Conservation (phyloP, 2,329 filamentous ascomycete genomes). For the Helotiales sp. region DNA sequence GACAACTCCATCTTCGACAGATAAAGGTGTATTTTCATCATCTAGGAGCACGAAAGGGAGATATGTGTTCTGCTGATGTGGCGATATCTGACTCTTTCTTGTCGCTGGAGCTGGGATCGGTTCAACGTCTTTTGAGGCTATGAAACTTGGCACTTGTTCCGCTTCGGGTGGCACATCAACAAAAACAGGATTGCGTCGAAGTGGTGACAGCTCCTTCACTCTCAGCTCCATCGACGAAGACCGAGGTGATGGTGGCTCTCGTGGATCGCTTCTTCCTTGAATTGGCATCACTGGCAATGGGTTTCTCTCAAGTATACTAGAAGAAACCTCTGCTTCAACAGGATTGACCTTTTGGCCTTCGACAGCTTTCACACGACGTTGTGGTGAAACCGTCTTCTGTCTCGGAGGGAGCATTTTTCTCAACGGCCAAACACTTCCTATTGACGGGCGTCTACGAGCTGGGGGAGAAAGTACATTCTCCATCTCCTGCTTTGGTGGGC, state of each 20-base stretch:
- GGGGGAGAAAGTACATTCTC: not conserved
- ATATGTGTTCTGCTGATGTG: not conserved
- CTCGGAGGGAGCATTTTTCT: not conserved
- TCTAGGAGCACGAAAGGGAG: not conserved
- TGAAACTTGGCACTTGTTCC: conserved; percentile 18
- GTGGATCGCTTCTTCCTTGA: not conserved
- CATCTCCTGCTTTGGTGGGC: not conserved
- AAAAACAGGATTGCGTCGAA: conserved; percentile 11
- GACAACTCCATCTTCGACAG: not conserved
- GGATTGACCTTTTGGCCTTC: not conserved
- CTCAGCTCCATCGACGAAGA: not conserved
- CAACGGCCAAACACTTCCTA: not conserved
- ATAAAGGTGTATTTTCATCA: not conserved
- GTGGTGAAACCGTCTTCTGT: not conserved
- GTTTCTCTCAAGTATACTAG: not conserved
- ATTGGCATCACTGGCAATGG: too few relatives aligned
- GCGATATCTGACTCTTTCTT: not conserved
- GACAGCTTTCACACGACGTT: not conserved
- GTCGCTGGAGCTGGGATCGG: not conserved
- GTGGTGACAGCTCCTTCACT: conserved; percentile 11
- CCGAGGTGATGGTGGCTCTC: not conserved
- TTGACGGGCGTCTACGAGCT: not conserved
- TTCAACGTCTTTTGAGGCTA: not conserved
- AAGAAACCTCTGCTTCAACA: not conserved
- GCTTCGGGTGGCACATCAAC: not conserved